Evolutionary conservation across 345 rosid species (phyloP).

Genomic region (Pistacia vera): DNA sequence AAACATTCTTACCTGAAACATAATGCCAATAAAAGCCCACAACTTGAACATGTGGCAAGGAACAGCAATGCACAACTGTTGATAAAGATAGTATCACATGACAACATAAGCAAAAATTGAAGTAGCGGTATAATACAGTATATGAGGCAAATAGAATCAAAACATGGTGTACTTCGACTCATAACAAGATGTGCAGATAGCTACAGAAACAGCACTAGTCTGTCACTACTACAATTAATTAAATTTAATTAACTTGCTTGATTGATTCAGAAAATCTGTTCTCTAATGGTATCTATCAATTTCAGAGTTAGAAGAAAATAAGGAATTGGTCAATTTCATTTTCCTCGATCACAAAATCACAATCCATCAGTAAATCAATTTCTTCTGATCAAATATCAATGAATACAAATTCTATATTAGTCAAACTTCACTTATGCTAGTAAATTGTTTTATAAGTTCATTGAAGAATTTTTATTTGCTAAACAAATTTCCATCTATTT

Average conservation of each 20-base stretch:
- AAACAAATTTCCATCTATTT: neutral
- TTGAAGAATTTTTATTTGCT: neutral
- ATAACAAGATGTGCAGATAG: neutral
- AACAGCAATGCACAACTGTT: conserved; percentile 90
- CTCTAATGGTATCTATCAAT: neutral
- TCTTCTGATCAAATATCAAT: neutral
- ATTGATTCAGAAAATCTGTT: neutral
- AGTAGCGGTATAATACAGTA: neutral
- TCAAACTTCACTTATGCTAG: neutral
- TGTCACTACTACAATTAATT: neutral
- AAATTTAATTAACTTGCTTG: neutral
- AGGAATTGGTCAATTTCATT: neutral
- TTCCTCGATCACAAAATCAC: neutral
- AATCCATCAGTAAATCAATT: neutral
- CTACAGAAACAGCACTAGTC: neutral
- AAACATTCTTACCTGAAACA: conserved; percentile 75
- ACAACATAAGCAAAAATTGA: neutral
- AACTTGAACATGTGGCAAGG: conserved; percentile 92
- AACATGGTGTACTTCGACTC: neutral
- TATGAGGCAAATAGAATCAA: neutral
- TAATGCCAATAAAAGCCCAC: conserved; percentile 95
- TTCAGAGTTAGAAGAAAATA: neutral
- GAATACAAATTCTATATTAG: neutral
- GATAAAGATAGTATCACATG: conserved; percentile 9
- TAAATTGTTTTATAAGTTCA: neutral